Conservation (phyloP, 331 rosid species). For the Phaseolus coccineus region DNA sequence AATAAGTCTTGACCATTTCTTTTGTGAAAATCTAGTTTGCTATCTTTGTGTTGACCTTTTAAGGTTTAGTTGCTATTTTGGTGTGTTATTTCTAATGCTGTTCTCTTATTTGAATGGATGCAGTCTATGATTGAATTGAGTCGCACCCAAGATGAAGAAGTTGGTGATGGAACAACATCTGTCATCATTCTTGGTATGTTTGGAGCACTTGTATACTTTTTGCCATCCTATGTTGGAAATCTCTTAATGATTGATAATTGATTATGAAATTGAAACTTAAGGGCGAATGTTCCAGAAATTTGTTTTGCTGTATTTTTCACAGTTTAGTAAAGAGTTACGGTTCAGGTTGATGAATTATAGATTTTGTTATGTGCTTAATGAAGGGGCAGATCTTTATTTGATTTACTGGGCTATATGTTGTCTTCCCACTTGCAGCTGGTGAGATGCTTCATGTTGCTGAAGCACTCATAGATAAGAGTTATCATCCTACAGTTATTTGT, state of each 20-base stretch:
- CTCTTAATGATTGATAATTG: not conserved
- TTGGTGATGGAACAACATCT: slow-evolving; percentile 97
- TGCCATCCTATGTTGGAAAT: slow-evolving; percentile 6
- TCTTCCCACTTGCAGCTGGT: slow-evolving; percentile 68
- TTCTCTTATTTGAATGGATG: slow-evolving; percentile 34
- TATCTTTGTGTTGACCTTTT: slow-evolving; percentile 10
- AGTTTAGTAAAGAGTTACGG: not conserved
- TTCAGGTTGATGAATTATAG: not conserved
- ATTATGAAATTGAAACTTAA: slow-evolving; percentile 36
- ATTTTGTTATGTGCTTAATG: slow-evolving; percentile 24
- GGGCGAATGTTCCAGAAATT: not conserved
- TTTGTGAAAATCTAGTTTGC: not conserved
- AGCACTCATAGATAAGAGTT: slow-evolving; percentile 77
- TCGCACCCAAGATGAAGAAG: slow-evolving; percentile 99
- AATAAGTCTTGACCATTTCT: not conserved
- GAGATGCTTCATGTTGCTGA: slow-evolving; percentile 99
- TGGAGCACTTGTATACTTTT: slow-evolving; percentile 3
- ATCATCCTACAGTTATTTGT: slow-evolving; percentile 96
- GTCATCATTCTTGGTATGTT: slow-evolving; percentile 93
- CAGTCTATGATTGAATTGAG: slow-evolving; percentile 98
- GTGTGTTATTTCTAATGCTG: slow-evolving; percentile 34
- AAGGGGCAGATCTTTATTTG: slow-evolving; percentile 1
- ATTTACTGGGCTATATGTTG: not conserved
- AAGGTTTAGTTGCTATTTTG: slow-evolving; percentile 30
- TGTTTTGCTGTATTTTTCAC: not conserved